Base-by-base conservation (phyloP, 2,329 filamentous ascomycete genomes). In the Hymenoscyphus albidus region DNA sequence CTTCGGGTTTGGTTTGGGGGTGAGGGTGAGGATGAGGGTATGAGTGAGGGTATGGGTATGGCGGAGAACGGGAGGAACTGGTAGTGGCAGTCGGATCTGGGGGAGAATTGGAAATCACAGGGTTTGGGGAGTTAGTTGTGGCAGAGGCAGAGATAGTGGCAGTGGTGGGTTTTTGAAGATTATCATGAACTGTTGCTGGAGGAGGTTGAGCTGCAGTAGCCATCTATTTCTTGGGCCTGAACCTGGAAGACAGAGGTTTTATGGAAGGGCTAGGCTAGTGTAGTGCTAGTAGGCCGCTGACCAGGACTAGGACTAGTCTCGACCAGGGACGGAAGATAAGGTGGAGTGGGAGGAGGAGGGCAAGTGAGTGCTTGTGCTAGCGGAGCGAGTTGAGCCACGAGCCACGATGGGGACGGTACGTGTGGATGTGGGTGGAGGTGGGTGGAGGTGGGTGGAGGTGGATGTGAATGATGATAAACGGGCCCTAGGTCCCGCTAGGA, bases 131-230 rank as follows among this genome's bases (percentile, higher is more conserved):
- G 44, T 51, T 51, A 18, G 44, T 10, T 14, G 42, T n/a, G 16
- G 16, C 18, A n/a, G 27, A 27, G 27, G 16, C 18, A n/a, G 27
- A 27, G 27, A 27, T 27, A 27, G 27, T 27, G 3, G 27, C 27
- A 27, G 44, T n/a, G 14, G 22, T 51, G n/a, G 44, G n/a, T 51
- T 22, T 51, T 22, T 51, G 44, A 51, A 10, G 44, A 13, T 51
- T 22, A 22, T 51, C 12, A 38, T 22, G 18, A 18, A 18, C 18
- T 51, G 44, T n/a, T 51, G 12, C 18, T 27, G 44, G 44, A 12
- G 22, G 18, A 12, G 44, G n/a, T 16, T n/a, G n/a, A 51, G 18
- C 59, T 42, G 59, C 59, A 61, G 59, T 61, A 40, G 42, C 59
- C 59, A 54, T 61, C 32, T 58, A 58, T 58, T 12, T 32, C 44